Base-by-base conservation (phyloP, 164 flowering plant genomes). In the Amborella trichopoda region DNA sequence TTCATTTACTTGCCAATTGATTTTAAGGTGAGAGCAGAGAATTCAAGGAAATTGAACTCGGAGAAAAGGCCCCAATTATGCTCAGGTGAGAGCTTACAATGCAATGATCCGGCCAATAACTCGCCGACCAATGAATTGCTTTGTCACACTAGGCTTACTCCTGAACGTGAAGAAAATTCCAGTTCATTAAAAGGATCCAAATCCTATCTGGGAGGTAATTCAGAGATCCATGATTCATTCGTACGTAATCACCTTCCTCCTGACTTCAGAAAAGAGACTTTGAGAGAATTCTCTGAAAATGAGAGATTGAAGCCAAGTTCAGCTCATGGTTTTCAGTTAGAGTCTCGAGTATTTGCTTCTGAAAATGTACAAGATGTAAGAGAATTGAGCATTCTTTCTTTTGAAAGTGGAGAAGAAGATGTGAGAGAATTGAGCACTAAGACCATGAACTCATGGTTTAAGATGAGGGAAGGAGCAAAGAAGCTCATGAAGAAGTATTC, bases 1-100 rank as follows among this genome's bases (percentile, higher is more conserved):
- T 81, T 81, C 54, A 60, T 81, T 50, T 81, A 81, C 59, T 53
- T 81, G 65, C 90, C 90, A 38, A 78, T 81, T 61, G 90, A 81
- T 60, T 81, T 81, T 64, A 81, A 81, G 81, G 90, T 49, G 68
- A 68, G n/a, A n/a, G n/a, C n/a, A n/a, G n/a, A n/a, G n/a, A n/a
- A n/a, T n/a, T n/a, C n/a, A n/a, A n/a, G 6, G 70, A 47, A 26
- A 20, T 26, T 4, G 69, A 55, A 44, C 62, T 52, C 12, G 30
- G 44, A 37, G 71, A 57, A 28, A 40, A 9, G 20, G 48, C n/a
- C 26, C n/a, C 3, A 8, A 20, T 2, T 4, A 44, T n/a, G n/a
- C n/a, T n/a, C n/a, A n/a, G n/a, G n/a, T n/a, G n/a, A n/a, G n/a
- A n/a, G n/a, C n/a, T n/a, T n/a, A n/a, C n/a, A n/a, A n/a, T n/a